Conservation (phyloP, 2,329 filamentous ascomycete genomes). For the Aureobasidium lini region DNA sequence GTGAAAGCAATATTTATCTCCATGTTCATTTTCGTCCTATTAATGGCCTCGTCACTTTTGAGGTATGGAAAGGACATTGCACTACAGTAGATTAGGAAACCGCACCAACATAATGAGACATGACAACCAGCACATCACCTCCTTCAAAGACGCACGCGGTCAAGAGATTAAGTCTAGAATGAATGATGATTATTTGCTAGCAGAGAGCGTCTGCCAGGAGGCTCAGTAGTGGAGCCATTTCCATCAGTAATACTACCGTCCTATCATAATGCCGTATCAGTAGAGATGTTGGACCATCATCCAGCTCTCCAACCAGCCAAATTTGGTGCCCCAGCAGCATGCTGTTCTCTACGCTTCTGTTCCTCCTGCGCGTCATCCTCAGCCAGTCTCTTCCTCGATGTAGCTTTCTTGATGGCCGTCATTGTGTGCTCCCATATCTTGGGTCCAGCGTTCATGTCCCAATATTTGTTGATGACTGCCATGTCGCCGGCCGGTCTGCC, state of each 20-base stretch:
- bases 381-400: conserved; percentile 23
- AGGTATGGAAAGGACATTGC: not conserved
- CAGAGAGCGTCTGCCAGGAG: too few species aligned
- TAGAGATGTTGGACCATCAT: not conserved
- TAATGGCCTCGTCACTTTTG: too few species aligned
- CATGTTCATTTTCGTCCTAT: too few species aligned
- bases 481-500: conserved; percentile 29
- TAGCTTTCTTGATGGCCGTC: conserved; percentile 25
- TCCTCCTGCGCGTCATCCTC: conserved; percentile 18
- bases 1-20: not conserved
- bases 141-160: too few species aligned
- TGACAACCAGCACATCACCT: too few species aligned
- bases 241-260: not conserved
- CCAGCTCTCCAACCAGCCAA: conserved; percentile 24
- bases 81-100: not conserved
- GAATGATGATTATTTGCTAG: too few species aligned
- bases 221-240: not conserved
- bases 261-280: not conserved
- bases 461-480: conserved; percentile 25
- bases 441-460: conserved; percentile 24
- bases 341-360: conserved; percentile 16
- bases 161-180: too few species aligned
- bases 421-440: conserved; percentile 32
- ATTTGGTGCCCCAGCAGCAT: conserved; percentile 20
- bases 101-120: too few species aligned